Evolutionary conservation across 164 flowering plant genomes (phyloP), one percentile per base, ranked within the genome.

Genomic region (Piper betle): DNA sequence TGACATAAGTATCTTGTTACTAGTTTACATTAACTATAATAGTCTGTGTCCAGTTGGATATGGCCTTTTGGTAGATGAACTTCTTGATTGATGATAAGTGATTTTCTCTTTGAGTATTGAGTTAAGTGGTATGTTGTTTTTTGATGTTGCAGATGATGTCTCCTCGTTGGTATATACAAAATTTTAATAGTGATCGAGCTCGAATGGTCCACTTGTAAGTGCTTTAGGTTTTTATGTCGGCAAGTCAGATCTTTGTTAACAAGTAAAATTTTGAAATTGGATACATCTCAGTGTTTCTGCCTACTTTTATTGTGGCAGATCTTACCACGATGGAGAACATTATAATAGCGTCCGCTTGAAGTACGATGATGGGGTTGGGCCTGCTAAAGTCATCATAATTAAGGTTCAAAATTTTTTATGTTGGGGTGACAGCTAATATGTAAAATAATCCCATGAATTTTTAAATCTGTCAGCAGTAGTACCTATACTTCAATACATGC

Each of bases 121-220:
- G 38, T 43, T 60, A 6, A 40, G n/a, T 20, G 33, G 33, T 46
- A 55, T 18, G 18, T n/a, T 18, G 53, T 12, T 53, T 40, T 64
- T 55, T 12, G 39, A 59, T 64, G 60, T 62, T 75, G 62, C 87
- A 91, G 98, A 66, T 68, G 46, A 72, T 81, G 88, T 82, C 87
- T 37, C 92, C 92, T 54, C 91, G 98, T 39, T 91, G 90, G 92
- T 86, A 86, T 69, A 81, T 88, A 66, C 75, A 73, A 73, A 91
- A 88, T 71, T 91, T 85, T 69, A 79, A 81, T 63, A 64, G 71
- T 20, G 63, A 33, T 62, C 79, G 74, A 75, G 77, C 78, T 69
- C 82, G 71, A 48, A 86, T 88, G 94, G 66, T 91, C 61, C 98
- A 91, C 75, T 70, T 91, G 98, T 91, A 71, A 84, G 96, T 84